phyloP scores from a whole-genome alignment of 192 early-diverging fungal species.

The Coemansia sp. region DNA sequence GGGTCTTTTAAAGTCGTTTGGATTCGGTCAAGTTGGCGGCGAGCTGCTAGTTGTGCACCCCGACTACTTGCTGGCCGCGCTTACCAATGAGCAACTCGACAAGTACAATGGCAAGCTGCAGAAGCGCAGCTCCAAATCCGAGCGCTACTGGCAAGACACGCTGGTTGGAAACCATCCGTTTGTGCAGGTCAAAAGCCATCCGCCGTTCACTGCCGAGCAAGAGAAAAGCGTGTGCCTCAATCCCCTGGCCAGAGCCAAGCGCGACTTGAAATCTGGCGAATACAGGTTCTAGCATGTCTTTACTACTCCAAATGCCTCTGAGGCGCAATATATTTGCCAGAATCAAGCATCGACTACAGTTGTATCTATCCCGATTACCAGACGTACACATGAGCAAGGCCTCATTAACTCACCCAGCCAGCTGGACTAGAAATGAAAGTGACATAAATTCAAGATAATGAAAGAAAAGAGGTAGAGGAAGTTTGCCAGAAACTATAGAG shows the following conservation, averaged over 20 bases:
- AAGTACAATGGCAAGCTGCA: constrained; percentile 64
- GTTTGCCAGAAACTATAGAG: constrained; percentile 1
- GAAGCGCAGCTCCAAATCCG: constrained; percentile 66
- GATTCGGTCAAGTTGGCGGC: constrained; percentile 81
- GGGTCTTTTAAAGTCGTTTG: constrained; percentile 56
- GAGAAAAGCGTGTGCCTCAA: constrained; percentile 81
- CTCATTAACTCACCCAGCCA: background rate
- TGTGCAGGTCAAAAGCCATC: constrained; percentile 45
- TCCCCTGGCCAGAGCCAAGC: constrained; percentile 55
- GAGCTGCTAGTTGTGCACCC: constrained; percentile 86
- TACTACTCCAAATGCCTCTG: no score
- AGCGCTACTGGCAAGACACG: constrained; percentile 89
- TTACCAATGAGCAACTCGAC: constrained; percentile 55
- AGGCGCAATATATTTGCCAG: no score
- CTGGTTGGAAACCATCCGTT: constrained; percentile 79
- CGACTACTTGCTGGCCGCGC: constrained; percentile 65
- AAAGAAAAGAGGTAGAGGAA: constrained; percentile 12
- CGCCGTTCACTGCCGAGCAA: constrained; percentile 18
- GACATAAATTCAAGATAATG: background rate
- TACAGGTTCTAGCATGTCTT: constrained; percentile 13
- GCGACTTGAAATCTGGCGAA: background rate
- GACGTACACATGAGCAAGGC: background rate
- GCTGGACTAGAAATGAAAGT: background rate
- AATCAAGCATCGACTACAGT: background rate
- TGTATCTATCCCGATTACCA: background rate